Base-by-base conservation (phyloP, 2,329 filamentous ascomycete species). In the Aureobasidium pullulans region DNA sequence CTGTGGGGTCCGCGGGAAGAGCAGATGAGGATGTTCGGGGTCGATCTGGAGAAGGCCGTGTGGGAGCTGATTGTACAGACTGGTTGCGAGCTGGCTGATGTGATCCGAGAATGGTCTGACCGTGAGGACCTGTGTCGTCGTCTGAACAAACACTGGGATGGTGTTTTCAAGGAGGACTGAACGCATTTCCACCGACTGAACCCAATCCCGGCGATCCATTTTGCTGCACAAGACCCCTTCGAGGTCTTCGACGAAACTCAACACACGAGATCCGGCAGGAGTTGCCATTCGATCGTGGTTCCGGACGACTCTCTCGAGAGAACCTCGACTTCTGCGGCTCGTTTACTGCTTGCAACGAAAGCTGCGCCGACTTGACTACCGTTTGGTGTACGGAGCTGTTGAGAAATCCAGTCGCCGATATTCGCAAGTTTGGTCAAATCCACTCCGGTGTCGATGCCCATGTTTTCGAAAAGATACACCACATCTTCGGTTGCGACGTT, bases 401-500 rank as follows among this genome's bases (percentile, higher is more conserved):
- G 70, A 4, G 83, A 83, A 60, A 91, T 89, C 88, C 88, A 91
- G 11, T 80, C 76, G 0, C 89, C 89, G 58, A 90, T 83, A 60
- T 86, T 81, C 36, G 81, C 79, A 56, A 93, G 74, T 39, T 80
- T 80, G 62, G 86, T 81, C 61, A 90, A 64, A 68, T 89, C 81
- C 1, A 94, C 80, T 0, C 89, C 89, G 0, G 89, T 92, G 43
- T 84, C 77, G 74, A 89, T 84, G 0, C 90, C 90, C 60, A 91
- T 71, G 62, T 82, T 88, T 69, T 90, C 85, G 70, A 89, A 75
- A 62, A 77, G 86, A 69, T 92, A 90, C 1, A 94, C 86, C 73
- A 95, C 74, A 69, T 95, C 88, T 73, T 96, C 90, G 0, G 89
- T 92, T 1, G 88, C 85, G 8, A 93, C 88, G 70, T 95, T 96